A percentile compares a stretch with the other conserved stretches of the same genome.
These are phyloP conservation scores for Camellia sinensis DNA, from an alignment of 148 eudicot genomes.

Conservation along the genomic window DNA sequence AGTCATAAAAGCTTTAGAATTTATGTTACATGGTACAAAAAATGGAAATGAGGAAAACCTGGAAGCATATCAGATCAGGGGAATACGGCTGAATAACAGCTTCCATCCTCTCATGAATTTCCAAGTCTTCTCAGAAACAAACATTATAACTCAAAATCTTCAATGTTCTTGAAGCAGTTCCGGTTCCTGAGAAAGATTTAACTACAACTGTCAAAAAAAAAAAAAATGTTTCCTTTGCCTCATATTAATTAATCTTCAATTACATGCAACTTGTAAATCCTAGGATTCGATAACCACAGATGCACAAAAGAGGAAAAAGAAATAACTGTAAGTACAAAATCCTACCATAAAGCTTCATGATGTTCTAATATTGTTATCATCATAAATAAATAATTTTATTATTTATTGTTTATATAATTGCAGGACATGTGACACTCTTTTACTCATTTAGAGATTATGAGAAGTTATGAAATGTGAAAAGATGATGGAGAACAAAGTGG, in stretches of 20 bases:
- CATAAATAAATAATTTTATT: too few relatives aligned
- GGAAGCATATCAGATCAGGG: constrained; percentile 87
- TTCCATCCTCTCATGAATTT: constrained; percentile 73
- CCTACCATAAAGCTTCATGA: neutral
- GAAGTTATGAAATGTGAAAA: too few relatives aligned
- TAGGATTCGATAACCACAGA: neutral
- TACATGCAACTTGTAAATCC: neutral
- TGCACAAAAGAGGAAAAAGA: neutral
- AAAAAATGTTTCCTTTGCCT: neutral
- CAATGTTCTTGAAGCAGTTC: constrained; percentile 9
- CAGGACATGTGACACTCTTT: too few relatives aligned
- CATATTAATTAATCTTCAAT: neutral
- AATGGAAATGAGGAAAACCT: constrained; percentile 45
- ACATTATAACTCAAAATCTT: constrained; percentile 87
- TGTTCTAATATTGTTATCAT: too few relatives aligned
- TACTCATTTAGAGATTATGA: too few relatives aligned
- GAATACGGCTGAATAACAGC: constrained; percentile 75
- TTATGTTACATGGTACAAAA: neutral
- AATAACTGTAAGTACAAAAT: neutral
- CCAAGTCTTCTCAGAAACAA: constrained; percentile 89
- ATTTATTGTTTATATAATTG: too few relatives aligned
- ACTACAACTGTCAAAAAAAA: constrained; percentile 13
- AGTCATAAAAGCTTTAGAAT: neutral
- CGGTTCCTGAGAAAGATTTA: constrained; percentile 24
- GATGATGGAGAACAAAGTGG: too few relatives aligned